Conservation (phyloP, 2,329 filamentous ascomycete species). For the Nannizziopsis arthrosporioides region DNA sequence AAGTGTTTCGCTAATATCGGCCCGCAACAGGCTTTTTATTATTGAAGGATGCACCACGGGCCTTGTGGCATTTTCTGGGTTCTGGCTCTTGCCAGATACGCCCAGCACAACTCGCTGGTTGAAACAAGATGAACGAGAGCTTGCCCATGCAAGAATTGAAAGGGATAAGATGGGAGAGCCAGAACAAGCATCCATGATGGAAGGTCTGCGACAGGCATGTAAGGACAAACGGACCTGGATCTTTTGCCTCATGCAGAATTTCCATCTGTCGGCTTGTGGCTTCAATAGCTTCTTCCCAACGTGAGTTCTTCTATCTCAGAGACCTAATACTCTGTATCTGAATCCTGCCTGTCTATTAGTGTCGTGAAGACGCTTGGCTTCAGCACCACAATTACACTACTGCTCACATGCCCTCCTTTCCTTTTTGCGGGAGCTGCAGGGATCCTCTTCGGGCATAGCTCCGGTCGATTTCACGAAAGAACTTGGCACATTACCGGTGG, state of each 20-base stretch:
- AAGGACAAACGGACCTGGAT: conserved; percentile 43
- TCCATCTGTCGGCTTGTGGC: conserved; percentile 43
- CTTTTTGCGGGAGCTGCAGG: conserved; percentile 39
- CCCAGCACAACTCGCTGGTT: conserved; percentile 17
- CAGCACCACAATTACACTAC: conserved; percentile 38
- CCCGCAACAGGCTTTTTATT: conserved; percentile 15
- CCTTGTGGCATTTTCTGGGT: conserved; percentile 14
- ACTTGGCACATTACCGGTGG: conserved; percentile 23
- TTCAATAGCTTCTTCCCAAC: conserved; percentile 36
- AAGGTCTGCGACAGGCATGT: conserved; percentile 41
- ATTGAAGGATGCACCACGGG: conserved; percentile 15
- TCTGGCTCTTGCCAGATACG: conserved; percentile 16
- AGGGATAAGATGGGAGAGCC: conserved; percentile 41
- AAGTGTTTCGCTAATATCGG: conserved; percentile 19
- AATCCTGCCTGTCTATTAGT: conserved; percentile 34
- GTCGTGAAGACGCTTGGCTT: conserved; percentile 40
- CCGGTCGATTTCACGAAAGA: conserved; percentile 33
- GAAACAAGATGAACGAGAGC: conserved; percentile 23
- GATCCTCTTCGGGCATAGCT: conserved; percentile 40
- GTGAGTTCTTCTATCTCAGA: conserved; percentile 14
- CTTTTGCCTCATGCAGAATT: conserved; percentile 46
- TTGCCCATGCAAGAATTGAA: conserved; percentile 40
- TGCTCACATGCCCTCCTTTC: conserved; percentile 43
- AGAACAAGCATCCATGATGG: conserved; percentile 37
- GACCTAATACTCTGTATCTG: not conserved